These are phyloP conservation scores for Flaveria ramosissima DNA, from an alignment of 129 eudicot genomes.

Conservation along the genomic window DNA sequence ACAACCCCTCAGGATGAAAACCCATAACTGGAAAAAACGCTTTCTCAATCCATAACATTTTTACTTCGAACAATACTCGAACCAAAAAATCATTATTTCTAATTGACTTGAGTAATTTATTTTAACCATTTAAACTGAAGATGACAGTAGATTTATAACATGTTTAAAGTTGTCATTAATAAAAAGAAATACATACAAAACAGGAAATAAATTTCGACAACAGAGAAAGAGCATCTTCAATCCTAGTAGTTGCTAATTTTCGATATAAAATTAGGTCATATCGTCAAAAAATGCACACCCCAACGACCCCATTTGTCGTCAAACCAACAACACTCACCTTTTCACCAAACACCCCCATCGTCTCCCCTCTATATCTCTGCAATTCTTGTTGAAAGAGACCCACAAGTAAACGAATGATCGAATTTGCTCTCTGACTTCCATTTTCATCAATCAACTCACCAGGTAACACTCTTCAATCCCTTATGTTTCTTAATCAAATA, in stretches of 20 bases:
- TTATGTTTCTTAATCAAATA: background rate
- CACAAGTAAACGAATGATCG: conserved; percentile 23
- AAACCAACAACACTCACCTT: conserved; percentile 31
- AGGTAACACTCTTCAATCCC: conserved; percentile 33
- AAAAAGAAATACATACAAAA: too few species aligned
- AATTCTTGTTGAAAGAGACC: conserved; percentile 10
- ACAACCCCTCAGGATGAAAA: too few species aligned
- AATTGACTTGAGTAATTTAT: too few species aligned
- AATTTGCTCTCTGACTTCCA: conserved; percentile 8
- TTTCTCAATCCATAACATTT: too few species aligned
- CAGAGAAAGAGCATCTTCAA: conserved; percentile 1
- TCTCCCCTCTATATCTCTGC: conserved; percentile 27
- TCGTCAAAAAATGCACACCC: conserved; percentile 18
- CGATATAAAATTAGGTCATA: conserved; percentile 31
- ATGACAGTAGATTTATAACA: too few species aligned
- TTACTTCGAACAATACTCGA: too few species aligned
- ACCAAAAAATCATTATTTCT: too few species aligned
- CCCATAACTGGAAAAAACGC: too few species aligned
- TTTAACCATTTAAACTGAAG: too few species aligned
- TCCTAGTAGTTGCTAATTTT: background rate
- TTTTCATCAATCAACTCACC: conserved; percentile 3
- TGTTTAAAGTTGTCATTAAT: too few species aligned
- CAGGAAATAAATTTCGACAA: too few species aligned
- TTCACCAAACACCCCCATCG: conserved; percentile 28
- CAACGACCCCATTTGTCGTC: conserved; percentile 25